Evolutionary conservation across 1,139 yeast species (phyloP).

Genomic region (Suhomyces guaymorum): DNA sequence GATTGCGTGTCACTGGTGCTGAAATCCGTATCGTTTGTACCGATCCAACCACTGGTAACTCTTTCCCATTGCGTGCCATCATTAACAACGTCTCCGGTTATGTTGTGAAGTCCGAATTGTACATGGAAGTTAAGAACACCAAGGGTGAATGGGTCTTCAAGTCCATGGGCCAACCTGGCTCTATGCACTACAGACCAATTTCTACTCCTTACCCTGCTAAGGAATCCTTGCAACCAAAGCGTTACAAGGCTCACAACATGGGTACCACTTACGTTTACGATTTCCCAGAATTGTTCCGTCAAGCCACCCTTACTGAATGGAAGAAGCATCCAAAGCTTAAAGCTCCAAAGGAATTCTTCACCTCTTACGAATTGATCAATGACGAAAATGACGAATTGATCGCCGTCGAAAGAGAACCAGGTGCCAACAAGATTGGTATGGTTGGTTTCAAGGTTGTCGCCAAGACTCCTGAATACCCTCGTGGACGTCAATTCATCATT

Average conservation of each 20-base stretch:
- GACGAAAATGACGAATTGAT: slow-evolving; percentile 79
- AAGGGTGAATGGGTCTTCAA: slow-evolving; percentile 97
- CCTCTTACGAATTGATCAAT: slow-evolving; percentile 77
- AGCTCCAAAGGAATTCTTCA: slow-evolving; percentile 77
- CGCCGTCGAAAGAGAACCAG: slow-evolving; percentile 93
- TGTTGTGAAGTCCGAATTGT: slow-evolving; percentile 92
- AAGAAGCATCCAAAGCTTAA: slow-evolving; percentile 59
- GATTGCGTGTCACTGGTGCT: slow-evolving; percentile 95
- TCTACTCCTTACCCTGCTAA: slow-evolving; percentile 96
- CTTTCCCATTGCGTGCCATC: slow-evolving; percentile 95
- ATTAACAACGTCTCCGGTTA: slow-evolving; percentile 96
- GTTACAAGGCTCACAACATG: slow-evolving; percentile 97
- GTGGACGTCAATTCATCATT: slow-evolving; percentile 88
- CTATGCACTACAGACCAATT: slow-evolving; percentile 95
- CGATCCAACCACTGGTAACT: slow-evolving; percentile 81
- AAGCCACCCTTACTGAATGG: slow-evolving; percentile 87
- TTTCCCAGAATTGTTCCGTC: slow-evolving; percentile 98
- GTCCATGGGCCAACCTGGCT: slow-evolving; percentile 90
- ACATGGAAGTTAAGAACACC: slow-evolving; percentile 88
- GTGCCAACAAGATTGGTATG: slow-evolving; percentile 95
- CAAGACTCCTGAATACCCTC: slow-evolving; percentile 95
- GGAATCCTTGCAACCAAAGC: slow-evolving; percentile 97
- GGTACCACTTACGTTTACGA: slow-evolving; percentile 98
- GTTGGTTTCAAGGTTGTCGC: slow-evolving; percentile 91
- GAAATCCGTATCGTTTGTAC: slow-evolving; percentile 95